Percentiles rank a stretch among this genome's conserved stretches.
Evolutionary conservation across 2,329 filamentous ascomycete genomes (phyloP).

Genomic region (Ilyonectria robusta): DNA sequence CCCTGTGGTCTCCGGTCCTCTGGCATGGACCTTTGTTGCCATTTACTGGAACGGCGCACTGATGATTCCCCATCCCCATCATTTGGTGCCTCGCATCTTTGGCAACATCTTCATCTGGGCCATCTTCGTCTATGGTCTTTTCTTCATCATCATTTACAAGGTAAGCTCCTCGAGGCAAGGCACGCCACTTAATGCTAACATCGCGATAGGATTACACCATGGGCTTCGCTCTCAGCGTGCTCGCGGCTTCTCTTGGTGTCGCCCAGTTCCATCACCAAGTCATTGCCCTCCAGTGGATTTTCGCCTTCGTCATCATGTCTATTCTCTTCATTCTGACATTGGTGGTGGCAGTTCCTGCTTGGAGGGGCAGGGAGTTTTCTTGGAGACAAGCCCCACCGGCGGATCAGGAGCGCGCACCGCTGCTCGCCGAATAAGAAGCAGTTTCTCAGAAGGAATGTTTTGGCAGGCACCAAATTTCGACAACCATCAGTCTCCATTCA

Average conservation of each 20-base stretch:
- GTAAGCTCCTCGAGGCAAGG: slow-evolving; percentile 55
- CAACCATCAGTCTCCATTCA: not conserved
- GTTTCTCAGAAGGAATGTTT: not conserved
- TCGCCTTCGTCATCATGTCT: slow-evolving; percentile 86
- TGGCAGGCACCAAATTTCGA: not conserved
- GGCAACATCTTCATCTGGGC: slow-evolving; percentile 93
- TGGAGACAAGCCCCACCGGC: slow-evolving; percentile 61
- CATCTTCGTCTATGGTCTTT: slow-evolving; percentile 80
- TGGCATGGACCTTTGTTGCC: slow-evolving; percentile 88
- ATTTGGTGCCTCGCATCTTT: slow-evolving; percentile 80
- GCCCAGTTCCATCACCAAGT: slow-evolving; percentile 81
- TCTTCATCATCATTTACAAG: slow-evolving; percentile 82
- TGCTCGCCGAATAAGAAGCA: slow-evolving; percentile 64
- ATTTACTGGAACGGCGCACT: slow-evolving; percentile 93
- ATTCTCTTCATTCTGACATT: slow-evolving; percentile 79
- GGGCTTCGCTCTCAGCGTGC: slow-evolving; percentile 82
- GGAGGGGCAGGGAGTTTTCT: slow-evolving; percentile 70
- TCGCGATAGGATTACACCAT: slow-evolving; percentile 75
- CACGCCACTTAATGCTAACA: slow-evolving; percentile 31
- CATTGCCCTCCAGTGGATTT: slow-evolving; percentile 92
- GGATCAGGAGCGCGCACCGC: slow-evolving; percentile 73
- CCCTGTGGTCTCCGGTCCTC: slow-evolving; percentile 80
- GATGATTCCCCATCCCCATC: slow-evolving; percentile 78
- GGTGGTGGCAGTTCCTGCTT: slow-evolving; percentile 73
- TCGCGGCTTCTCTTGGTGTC: slow-evolving; percentile 82